Base-by-base conservation (phyloP, 1,284 basidiomycete genomes). In the Exsudoporus floridanus region DNA sequence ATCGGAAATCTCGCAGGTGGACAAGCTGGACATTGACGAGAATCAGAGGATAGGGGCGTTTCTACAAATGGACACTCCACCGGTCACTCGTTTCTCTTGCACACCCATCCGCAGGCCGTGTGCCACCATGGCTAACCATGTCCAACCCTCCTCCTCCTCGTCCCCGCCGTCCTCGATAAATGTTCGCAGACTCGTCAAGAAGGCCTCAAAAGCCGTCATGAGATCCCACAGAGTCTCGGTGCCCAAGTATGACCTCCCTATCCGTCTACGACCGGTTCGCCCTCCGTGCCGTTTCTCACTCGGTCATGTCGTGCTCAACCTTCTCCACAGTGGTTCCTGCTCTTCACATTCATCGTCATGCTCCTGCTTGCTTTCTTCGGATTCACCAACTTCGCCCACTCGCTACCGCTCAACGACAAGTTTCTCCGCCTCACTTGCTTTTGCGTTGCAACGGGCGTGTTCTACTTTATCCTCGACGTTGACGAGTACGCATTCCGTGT, bases 1-100 rank as follows among this genome's bases (percentile, higher is more conserved):
- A 70, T 98, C 95, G 1, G 94, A 94, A 18, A 98, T 77, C 77
- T 97, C 88, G 73, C 89, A 91, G 35, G 88, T 79, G 6, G 88
- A 84, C 65, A 82, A 83, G 9, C 64, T 40, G 0, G 65, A 60
- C 47, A 65, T 63, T 7, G 28, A 21, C 28, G 47, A 25, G 14
- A 23, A 40, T 8, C 23, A 25, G 35, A 12, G 12, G 47, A 53
- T n/a, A 63, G 56, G 58, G 37, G 39, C 25, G 16, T 34, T 49
- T 35, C 48, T 45, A 49, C 37, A 52, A 58, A 51, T 14, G 53
- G 39, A 30, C 5, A 23, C 25, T 14, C 10, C n/a, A 44, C 14
- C n/a, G 3, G 12, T 4, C 23, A 6, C 30, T 31, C 30, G 30
- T 31, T 23, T 37, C 16, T 12, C 14, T 28, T 18, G 28, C 13